These are phyloP conservation scores for Ambrosia hybrid DNA, from an alignment of 140 eudicot species.

Conservation along the genomic window DNA sequence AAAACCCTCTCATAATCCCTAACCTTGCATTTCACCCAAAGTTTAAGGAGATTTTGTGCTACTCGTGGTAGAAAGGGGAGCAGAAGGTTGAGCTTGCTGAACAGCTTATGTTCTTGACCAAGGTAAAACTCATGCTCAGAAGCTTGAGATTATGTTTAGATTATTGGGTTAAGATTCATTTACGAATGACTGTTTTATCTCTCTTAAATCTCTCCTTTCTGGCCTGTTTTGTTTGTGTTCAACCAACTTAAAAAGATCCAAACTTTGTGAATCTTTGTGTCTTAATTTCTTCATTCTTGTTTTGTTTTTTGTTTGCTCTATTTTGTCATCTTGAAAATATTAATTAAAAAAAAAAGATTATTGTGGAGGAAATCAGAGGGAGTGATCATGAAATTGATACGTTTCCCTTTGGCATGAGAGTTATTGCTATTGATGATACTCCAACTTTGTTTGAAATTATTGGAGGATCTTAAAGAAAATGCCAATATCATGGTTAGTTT, in stretches of 20 bases:
- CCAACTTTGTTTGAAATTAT: constrained; percentile 68
- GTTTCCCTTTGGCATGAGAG: constrained; percentile 89
- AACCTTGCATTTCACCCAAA: too few relatives aligned
- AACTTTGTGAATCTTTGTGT: constrained; percentile 6
- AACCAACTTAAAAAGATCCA: constrained; percentile 22
- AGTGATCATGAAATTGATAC: constrained; percentile 42
- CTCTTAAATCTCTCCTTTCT: constrained; percentile 24
- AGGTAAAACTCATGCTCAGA: too few relatives aligned
- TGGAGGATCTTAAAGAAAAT: constrained; percentile 67
- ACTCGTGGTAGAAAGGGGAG: too few relatives aligned
- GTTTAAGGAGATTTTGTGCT: too few relatives aligned
- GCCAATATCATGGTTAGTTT: constrained; percentile 78
- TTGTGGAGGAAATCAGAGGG: constrained; percentile 54
- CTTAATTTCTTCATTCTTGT: constrained; percentile 16
- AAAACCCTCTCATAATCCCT: too few relatives aligned
- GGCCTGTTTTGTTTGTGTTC: constrained; percentile 32
- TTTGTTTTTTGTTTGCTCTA: neutral
- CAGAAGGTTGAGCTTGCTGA: too few relatives aligned
- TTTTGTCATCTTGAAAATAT: constrained; percentile 31
- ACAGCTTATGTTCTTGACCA: too few relatives aligned
- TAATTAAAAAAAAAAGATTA: constrained; percentile 37
- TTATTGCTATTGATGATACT: constrained; percentile 96
- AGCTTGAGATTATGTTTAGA: too few relatives aligned
- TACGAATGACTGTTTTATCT: constrained; percentile 23
- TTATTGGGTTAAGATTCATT: too few relatives aligned